Conservation (phyloP, 306 rosid species). For the Citrullus mucosospermus region DNA sequence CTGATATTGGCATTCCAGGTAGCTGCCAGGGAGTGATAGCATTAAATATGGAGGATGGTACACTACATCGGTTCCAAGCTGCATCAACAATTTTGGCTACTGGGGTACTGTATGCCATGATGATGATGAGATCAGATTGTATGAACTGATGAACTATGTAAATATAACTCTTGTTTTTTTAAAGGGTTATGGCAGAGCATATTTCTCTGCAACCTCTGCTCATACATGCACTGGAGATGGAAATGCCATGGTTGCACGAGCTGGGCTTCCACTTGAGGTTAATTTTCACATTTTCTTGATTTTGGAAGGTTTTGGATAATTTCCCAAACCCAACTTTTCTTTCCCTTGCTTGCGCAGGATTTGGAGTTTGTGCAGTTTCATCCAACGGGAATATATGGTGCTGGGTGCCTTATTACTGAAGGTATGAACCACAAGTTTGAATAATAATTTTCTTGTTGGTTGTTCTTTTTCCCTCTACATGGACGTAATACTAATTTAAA, state of each 20-base stretch:
- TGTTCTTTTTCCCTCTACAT: background rate
- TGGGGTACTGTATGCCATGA: constrained; percentile 38
- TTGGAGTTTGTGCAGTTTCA: constrained; percentile 97
- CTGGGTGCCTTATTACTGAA: constrained; percentile 96
- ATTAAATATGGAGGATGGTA: constrained; percentile 82
- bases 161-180: constrained; percentile 1
- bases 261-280: constrained; percentile 88
- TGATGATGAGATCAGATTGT: background rate
- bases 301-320: background rate
- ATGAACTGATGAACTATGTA: background rate
- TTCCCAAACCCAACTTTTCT: background rate
- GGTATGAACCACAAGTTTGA: constrained; percentile 22
- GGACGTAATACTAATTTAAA: background rate
- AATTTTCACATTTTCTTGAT: background rate
- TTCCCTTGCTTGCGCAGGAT: constrained; percentile 36
- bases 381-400: constrained; percentile 96
- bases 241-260: constrained; percentile 92
- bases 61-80: constrained; percentile 83
- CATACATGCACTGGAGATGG: constrained; percentile 99
- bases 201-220: constrained; percentile 92
- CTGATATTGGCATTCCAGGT: constrained; percentile 35
- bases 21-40: constrained; percentile 93
- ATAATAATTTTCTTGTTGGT: background rate
- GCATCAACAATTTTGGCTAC: constrained; percentile 85
- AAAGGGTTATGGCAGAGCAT: constrained; percentile 90